Percentiles rank a stretch among this genome's conserved stretches.
phyloP scores from a whole-genome alignment of 495 filamentous ascomycete genomes.

The Neurospora intermedia region DNA sequence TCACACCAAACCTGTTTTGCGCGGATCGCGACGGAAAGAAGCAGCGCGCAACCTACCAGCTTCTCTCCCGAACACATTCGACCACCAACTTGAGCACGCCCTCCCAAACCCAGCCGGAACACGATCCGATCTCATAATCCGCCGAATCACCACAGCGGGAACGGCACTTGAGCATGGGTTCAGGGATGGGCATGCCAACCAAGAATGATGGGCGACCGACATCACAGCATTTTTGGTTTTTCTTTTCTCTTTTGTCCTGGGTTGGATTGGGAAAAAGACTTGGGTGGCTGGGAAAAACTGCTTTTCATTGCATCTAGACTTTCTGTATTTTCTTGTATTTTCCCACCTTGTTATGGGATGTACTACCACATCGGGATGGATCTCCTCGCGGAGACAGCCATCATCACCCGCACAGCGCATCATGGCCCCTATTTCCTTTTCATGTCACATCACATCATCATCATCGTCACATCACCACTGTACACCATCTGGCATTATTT shows the following conservation, averaged over 20 bases:
- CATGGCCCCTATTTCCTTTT: slow-evolving; percentile 1
- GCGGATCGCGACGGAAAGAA: slow-evolving; percentile 11
- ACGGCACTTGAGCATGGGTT: neutral
- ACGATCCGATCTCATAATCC: neutral
- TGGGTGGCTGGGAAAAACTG: slow-evolving; percentile 30
- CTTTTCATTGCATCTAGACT: slow-evolving; percentile 33
- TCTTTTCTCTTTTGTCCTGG: slow-evolving; percentile 13
- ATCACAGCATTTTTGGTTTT: slow-evolving; percentile 5
- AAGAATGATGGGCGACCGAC: neutral
- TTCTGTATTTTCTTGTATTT: slow-evolving; percentile 13
- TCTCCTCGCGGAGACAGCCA: slow-evolving; percentile 1
- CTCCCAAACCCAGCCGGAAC: slow-evolving; percentile 2
- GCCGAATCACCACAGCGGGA: neutral
- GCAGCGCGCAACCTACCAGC: slow-evolving; percentile 9
- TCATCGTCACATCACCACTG: slow-evolving; percentile 1
- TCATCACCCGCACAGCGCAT: neutral
- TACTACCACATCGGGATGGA: neutral
- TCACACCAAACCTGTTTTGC: slow-evolving; percentile 4
- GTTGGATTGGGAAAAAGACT: slow-evolving; percentile 24
- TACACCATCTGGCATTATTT: slow-evolving; percentile 10
- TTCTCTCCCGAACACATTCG: slow-evolving; percentile 5
- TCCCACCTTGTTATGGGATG: slow-evolving; percentile 13
- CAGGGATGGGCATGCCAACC: slow-evolving; percentile 3
- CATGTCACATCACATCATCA: slow-evolving; percentile 2
- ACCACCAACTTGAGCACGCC: slow-evolving; percentile 3